phyloP scores from a whole-genome alignment of 2,329 filamentous ascomycete genomes.

The Seiridium cupressi region DNA sequence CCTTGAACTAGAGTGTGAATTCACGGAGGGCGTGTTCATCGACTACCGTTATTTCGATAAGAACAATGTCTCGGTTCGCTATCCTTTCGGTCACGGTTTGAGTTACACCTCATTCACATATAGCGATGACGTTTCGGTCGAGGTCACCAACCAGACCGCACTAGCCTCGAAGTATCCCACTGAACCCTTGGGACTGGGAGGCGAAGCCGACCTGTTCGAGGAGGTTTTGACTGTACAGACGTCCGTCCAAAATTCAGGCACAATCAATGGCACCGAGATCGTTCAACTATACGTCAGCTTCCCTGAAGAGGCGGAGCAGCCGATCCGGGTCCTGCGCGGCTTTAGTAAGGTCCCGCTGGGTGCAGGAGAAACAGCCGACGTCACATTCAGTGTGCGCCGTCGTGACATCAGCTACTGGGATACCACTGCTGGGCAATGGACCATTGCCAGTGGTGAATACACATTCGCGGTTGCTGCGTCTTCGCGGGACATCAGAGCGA shows the following conservation, averaged over 20 bases:
- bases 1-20: slow-evolving; percentile 11
- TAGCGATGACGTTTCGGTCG: neutral
- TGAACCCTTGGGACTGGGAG: slow-evolving; percentile 46
- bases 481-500: neutral
- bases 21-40: slow-evolving; percentile 49
- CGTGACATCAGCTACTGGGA: slow-evolving; percentile 68
- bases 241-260: slow-evolving; percentile 52
- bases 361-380: slow-evolving; percentile 42
- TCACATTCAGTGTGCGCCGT: slow-evolving; percentile 52
- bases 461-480: neutral
- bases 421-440: slow-evolving; percentile 57
- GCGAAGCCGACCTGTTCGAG: slow-evolving; percentile 56
- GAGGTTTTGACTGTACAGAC: slow-evolving; percentile 46
- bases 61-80: slow-evolving; percentile 46
- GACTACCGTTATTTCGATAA: slow-evolving; percentile 56
- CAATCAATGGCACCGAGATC: slow-evolving; percentile 50
- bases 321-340: slow-evolving; percentile 55
- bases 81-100: slow-evolving; percentile 54
- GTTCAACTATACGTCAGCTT: slow-evolving; percentile 55
- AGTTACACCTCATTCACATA: slow-evolving; percentile 44
- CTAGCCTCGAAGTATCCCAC: slow-evolving; percentile 41
- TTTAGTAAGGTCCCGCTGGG: slow-evolving; percentile 58
- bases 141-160: slow-evolving; percentile 11
- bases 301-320: slow-evolving; percentile 35
- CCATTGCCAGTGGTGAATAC: slow-evolving; percentile 35